A percentile compares a stretch with the other conserved stretches of the same genome.
phyloP scores from a whole-genome alignment of 805 yeast species.

The Spathaspora arborariae region DNA sequence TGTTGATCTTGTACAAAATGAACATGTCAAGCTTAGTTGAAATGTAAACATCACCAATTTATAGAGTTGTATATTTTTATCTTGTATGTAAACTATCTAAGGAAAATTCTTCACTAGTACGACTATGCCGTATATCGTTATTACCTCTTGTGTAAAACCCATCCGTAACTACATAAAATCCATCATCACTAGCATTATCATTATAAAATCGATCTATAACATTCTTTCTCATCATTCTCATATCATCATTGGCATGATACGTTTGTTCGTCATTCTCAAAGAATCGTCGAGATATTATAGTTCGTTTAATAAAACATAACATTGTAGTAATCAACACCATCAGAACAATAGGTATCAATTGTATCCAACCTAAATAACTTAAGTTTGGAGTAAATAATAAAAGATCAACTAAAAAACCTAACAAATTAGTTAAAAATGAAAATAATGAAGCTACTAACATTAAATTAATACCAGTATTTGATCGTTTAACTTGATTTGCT shows the following conservation, averaged over 20 bases:
- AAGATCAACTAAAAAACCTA: constrained; percentile 80
- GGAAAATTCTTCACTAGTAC: neutral
- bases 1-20: neutral
- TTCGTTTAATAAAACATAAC: constrained; percentile 69
- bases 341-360: constrained; percentile 63
- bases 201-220: constrained; percentile 12
- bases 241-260: constrained; percentile 29
- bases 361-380: constrained; percentile 83
- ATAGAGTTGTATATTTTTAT: neutral
- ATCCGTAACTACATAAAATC: constrained; percentile 40
- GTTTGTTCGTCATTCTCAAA: constrained; percentile 25
- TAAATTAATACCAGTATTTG: constrained; percentile 32
- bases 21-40: neutral
- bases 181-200: constrained; percentile 39
- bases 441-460: constrained; percentile 60
- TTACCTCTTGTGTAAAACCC: constrained; percentile 28
- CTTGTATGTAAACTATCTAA: neutral
- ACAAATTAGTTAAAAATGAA: constrained; percentile 62
- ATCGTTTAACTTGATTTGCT: too few relatives aligned
- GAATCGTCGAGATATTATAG: constrained; percentile 49
- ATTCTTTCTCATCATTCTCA: constrained; percentile 24
- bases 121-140: neutral
- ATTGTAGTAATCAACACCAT: constrained; percentile 62
- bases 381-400: constrained; percentile 72
- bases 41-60: neutral